Evolutionary conservation across 257 asterid genomes (phyloP), one percentile per base, ranked within the genome.

Genomic region (Ocimum tenuiflorum): DNA sequence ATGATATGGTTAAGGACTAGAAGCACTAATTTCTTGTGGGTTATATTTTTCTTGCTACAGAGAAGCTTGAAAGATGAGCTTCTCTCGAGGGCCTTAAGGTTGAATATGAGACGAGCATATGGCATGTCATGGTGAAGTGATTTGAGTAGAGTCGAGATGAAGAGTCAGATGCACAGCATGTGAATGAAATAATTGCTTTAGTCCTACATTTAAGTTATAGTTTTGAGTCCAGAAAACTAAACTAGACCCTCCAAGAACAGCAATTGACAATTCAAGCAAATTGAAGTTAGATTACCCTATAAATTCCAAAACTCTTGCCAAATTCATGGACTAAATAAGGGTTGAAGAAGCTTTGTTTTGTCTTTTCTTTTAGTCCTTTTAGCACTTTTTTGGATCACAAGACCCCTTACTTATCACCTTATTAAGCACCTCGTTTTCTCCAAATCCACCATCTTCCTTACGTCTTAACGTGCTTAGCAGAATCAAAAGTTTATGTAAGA

Each of bases 251-350:
- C 63, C 59, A 48, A 56, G 53, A 43, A 61, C 69, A 69, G 72
- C 68, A 75, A 69, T 52, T 55, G 67, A 74, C 48, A 75, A 31
- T 13, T 38, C 19, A 63, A 75, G 72, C 52, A 63, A 62, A 27
- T 14, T 9, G 45, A 36, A 63, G 53, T 22, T 48, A 58, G 52
- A 73, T 4, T 60, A 55, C 62, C 23, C 56, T 55, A 47, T 46
- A 62, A 42, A 46, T 27, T 68, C 78, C 73, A 67, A 41, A 62
- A 65, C 12, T 61, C 60, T 18, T 33, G 55, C 29, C 52, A 33
- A 56, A 63, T 19, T 42, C 14, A 45, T 29, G 65, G 43, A 33
- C 38, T 15, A 31, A 27, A 38, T 23, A 38, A 47, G 33, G 24
- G 36, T 46, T 65, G 60, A 65, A 15, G 42, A 72, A 72, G 60